phyloP scores from a whole-genome alignment of 2,329 filamentous ascomycete genomes.

The Verticillium zaregamsianum region DNA sequence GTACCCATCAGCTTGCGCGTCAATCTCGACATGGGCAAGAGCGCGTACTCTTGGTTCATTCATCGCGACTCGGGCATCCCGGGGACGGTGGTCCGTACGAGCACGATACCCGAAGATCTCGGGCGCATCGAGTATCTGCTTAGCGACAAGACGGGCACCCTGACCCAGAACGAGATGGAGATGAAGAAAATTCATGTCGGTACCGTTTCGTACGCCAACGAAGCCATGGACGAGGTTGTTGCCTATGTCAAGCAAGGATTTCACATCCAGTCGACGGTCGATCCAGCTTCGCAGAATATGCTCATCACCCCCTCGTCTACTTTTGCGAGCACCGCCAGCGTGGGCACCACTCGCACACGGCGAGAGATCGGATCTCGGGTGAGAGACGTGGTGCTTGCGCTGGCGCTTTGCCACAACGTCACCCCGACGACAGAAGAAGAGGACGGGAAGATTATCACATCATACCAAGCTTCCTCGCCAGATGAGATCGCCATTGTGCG shows the following conservation, averaged over 20 bases:
- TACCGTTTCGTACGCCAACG: constrained; percentile 95
- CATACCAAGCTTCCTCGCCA: constrained; percentile 94
- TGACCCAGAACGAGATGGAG: constrained; percentile 98
- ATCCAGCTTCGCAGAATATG: constrained; percentile 36
- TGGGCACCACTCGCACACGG: constrained; percentile 72
- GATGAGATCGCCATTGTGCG: constrained; percentile 97
- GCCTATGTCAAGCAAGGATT: constrained; percentile 86
- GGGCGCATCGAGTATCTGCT: constrained; percentile 94
- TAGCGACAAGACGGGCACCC: constrained; percentile 95
- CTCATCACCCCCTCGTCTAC: constrained; percentile 75
- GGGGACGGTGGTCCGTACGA: constrained; percentile 89
- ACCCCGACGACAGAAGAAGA: constrained; percentile 86
- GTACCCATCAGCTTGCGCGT: constrained; percentile 95
- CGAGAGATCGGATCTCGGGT: constrained; percentile 93
- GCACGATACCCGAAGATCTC: constrained; percentile 94
- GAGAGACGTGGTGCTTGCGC: constrained; percentile 84
- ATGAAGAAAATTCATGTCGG: constrained; percentile 98
- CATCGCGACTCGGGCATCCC: constrained; percentile 86
- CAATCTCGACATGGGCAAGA: constrained; percentile 96
- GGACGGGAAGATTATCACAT: constrained; percentile 70
- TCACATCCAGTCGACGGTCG: constrained; percentile 44
- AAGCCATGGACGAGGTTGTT: constrained; percentile 96
- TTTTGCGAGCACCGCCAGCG: constrained; percentile 56
- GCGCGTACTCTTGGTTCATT: constrained; percentile 93
- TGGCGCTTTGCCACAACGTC: constrained; percentile 95